Evolutionary conservation across 345 rosid genomes (phyloP).

Genomic region (Cardamine chenopodiifolia): DNA sequence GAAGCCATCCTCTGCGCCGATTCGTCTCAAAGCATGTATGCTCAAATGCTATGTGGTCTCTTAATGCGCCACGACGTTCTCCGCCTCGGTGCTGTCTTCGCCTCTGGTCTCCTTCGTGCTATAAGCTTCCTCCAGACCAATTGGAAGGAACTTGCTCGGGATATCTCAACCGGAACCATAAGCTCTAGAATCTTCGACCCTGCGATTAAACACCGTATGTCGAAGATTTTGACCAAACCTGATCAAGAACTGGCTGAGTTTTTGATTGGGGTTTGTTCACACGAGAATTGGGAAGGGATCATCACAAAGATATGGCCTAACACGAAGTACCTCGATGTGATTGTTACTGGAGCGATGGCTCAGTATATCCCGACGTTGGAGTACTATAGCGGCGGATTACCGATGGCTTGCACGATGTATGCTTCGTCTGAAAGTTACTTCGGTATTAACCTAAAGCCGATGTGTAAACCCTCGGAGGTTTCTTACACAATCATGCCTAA

Average conservation of each 20-base stretch:
- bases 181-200: constrained; percentile 59
- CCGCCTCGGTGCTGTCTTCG: constrained; percentile 87
- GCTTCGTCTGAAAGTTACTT: constrained; percentile 96
- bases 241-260: constrained; percentile 63
- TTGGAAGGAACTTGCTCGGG: constrained; percentile 63
- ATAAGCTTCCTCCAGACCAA: constrained; percentile 73
- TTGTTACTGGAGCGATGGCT: constrained; percentile 96
- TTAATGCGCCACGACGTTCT: constrained; percentile 69
- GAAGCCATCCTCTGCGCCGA: constrained; percentile 86
- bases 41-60: constrained; percentile 90
- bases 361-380: constrained; percentile 92
- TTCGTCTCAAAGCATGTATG: constrained; percentile 88
- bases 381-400: constrained; percentile 76
- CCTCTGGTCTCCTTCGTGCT: constrained; percentile 87
- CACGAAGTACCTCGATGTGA: constrained; percentile 83
- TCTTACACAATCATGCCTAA: constrained; percentile 90
- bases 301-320: constrained; percentile 85
- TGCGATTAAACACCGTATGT: constrained; percentile 52
- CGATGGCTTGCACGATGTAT: constrained; percentile 88
- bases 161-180: constrained; percentile 64
- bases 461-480: constrained; percentile 80
- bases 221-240: constrained; percentile 56
- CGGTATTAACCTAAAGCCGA: constrained; percentile 81
- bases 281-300: constrained; percentile 70
- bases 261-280: constrained; percentile 52